Evolutionary conservation across 352 stramenopile species (phyloP).

Genomic region (Phytophthora hybrid): DNA sequence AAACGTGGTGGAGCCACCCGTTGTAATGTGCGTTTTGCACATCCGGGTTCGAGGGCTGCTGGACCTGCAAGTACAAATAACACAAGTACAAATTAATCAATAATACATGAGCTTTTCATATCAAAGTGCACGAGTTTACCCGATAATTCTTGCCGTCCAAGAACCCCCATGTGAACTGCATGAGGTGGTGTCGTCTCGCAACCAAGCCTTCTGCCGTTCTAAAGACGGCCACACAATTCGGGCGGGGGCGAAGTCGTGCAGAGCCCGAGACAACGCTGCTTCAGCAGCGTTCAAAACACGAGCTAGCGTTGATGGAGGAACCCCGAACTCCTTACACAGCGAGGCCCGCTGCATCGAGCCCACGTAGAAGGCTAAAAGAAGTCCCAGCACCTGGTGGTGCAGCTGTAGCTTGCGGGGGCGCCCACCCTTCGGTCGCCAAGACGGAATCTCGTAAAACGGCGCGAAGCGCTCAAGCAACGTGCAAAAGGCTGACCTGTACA

Average conservation of each 20-base stretch:
- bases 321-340: no score
- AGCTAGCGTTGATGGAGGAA: not conserved
- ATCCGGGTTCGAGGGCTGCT: conserved; percentile 1
- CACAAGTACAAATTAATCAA: not conserved
- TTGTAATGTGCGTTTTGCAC: conserved; percentile 24
- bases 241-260: not conserved
- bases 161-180: no score
- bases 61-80: not conserved
- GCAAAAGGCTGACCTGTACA: not conserved
- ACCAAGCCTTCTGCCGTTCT: not conserved
- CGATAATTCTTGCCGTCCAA: no score
- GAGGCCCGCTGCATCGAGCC: no score
- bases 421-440: not conserved
- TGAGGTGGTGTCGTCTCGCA: not conserved
- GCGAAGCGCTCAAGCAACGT: not conserved
- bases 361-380: no score
- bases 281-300: not conserved
- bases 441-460: not conserved
- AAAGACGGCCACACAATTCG: not conserved
- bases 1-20: not conserved
- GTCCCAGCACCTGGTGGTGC: not conserved
- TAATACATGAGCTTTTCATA: not conserved
- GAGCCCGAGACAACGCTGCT: not conserved
- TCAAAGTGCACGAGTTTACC: not conserved
- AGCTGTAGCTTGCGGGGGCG: not conserved